Evolutionary conservation across 1,284 basidiomycete genomes (phyloP), one percentile per base, ranked within the genome.

Genomic region (Cystobasidium pallidum): DNA sequence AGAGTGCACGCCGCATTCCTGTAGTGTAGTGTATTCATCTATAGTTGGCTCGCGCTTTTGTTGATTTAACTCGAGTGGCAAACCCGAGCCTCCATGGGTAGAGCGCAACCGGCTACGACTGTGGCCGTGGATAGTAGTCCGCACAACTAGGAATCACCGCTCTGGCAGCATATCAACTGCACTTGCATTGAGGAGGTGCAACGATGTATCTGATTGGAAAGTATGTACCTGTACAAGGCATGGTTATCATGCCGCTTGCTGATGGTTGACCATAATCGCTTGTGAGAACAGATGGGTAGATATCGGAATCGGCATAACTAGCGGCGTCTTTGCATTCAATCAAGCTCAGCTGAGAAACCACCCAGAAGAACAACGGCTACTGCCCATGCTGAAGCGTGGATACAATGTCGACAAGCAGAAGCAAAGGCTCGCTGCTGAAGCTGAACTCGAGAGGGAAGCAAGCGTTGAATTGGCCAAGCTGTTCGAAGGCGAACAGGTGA

Each of bases 391-490:
- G 17, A 47, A 52, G 45, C 62, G 62, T 11, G 62, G 62, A 21
- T 64, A 52, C 32, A 43, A 64, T 51, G 62, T 34, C 15, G 45
- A 52, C 30, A 64, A 64, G 47, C 43, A 49, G 28, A 64, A 49
- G 19, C 45, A 64, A 30, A 64, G 39, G 47, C 62, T 47, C 47
- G 45, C 47, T 19, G 62, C 62, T 41, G 62, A 64, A 30, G 62
- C 62, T 4, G 62, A 64, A 30, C 62, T 64, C 17, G 62, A 64
- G 30, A 64, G 39, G 28, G 62, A 64, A 52, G 62, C 62, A 32
- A 64, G 28, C 32, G 62, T 28, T 3, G 62, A 64, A 51, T 30
- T 64, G 15, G 32, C 43, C 30, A 64, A 64, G 47, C 62, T 64
- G 47, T n/a, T 64, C 4, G 58, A 61, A 28, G 39, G 58, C 2